A percentile compares a stretch with the other conserved stretches of the same genome.
Conservation (phyloP, 2,329 filamentous ascomycete species). For the Hypomyces perniciosus region DNA sequence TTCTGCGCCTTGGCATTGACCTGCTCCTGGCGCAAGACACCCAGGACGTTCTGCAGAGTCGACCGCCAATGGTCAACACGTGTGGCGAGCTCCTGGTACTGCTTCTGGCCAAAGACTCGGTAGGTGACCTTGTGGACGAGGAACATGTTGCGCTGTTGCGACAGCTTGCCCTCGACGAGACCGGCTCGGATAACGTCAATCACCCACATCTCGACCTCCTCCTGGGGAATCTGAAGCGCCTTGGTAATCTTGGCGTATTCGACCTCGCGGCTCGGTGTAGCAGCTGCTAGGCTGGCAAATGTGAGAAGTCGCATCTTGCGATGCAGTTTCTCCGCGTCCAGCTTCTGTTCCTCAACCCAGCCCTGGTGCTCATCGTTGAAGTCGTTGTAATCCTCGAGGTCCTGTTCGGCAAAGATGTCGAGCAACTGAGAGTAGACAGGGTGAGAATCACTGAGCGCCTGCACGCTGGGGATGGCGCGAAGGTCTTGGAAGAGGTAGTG, state of each 20-base stretch:
- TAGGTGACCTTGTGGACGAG: conserved; percentile 94
- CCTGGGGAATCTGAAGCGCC: conserved; percentile 72
- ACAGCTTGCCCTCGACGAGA: conserved; percentile 92
- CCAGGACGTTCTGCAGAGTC: conserved; percentile 71
- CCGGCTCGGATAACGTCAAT: conserved; percentile 97
- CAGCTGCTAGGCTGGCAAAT: conserved; percentile 80
- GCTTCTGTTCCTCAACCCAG: conserved; percentile 71
- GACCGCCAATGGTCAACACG: conserved; percentile 86
- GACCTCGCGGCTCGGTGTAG: conserved; percentile 76
- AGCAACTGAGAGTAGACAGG: conserved; percentile 84
- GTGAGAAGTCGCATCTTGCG: conserved; percentile 96
- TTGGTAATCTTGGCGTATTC: conserved; percentile 81
- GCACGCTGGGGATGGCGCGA: conserved; percentile 73
- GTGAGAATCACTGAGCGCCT: conserved; percentile 80
- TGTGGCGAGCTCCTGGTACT: conserved; percentile 92
- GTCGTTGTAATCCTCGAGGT: conserved; percentile 91
- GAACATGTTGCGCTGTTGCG: conserved; percentile 87
- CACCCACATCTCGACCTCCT: conserved; percentile 96
- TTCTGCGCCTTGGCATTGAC: conserved; percentile 68
- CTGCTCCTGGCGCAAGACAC: conserved; percentile 74
- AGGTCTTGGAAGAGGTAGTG: conserved; percentile 75
- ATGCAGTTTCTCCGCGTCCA: conserved; percentile 68
- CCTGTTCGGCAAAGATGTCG: conserved; percentile 90
- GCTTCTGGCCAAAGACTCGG: conserved; percentile 94
- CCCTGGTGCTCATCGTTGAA: conserved; percentile 88